phyloP scores from a whole-genome alignment of 495 filamentous ascomycete species.

The Aspergillus heteromorphus region DNA sequence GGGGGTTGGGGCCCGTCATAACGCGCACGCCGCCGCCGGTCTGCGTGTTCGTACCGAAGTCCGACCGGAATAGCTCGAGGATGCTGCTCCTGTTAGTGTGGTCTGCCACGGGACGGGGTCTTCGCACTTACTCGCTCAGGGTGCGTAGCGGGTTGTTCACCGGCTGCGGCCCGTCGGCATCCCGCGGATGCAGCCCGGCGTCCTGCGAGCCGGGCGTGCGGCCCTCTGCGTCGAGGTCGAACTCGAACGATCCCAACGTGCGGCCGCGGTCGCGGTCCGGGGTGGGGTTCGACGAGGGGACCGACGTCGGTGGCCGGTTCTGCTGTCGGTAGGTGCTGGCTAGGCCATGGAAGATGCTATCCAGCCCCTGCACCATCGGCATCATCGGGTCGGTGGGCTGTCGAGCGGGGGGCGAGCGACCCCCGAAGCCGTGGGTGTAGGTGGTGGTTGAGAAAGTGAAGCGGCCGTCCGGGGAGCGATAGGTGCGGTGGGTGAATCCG shows the following conservation, averaged over 20 bases:
- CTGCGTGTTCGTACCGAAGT: slow-evolving; percentile 10
- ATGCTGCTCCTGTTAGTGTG: slow-evolving; percentile 16
- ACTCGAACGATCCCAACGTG: slow-evolving; percentile 6
- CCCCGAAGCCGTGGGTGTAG: slow-evolving; percentile 20
- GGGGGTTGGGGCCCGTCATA: slow-evolving; percentile 24
- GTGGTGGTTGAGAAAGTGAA: slow-evolving; percentile 37
- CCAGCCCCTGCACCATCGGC: slow-evolving; percentile 29
- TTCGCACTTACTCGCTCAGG: slow-evolving; percentile 32
- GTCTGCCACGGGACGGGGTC: background rate
- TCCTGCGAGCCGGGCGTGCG: slow-evolving; percentile 6
- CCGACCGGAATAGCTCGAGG: slow-evolving; percentile 24
- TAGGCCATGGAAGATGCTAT: slow-evolving; percentile 27
- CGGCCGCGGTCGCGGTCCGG: background rate
- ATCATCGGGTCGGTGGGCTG: slow-evolving; percentile 19
- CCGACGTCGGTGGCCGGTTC: background rate
- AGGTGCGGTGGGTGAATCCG: slow-evolving; percentile 39
- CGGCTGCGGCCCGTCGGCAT: slow-evolving; percentile 30
- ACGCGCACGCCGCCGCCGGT: slow-evolving; percentile 17
- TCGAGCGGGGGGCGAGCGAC: slow-evolving; percentile 10
- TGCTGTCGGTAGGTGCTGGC: slow-evolving; percentile 19
- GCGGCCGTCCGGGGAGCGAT: slow-evolving; percentile 42
- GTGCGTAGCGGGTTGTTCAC: slow-evolving; percentile 19
- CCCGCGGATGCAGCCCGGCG: slow-evolving; percentile 28
- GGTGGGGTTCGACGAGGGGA: background rate
- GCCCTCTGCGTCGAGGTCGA: slow-evolving; percentile 11